These are phyloP conservation scores for Amoeboaphelidium protococcarum DNA, from an alignment of 371 early-diverging fungal species.

Conservation along the genomic window DNA sequence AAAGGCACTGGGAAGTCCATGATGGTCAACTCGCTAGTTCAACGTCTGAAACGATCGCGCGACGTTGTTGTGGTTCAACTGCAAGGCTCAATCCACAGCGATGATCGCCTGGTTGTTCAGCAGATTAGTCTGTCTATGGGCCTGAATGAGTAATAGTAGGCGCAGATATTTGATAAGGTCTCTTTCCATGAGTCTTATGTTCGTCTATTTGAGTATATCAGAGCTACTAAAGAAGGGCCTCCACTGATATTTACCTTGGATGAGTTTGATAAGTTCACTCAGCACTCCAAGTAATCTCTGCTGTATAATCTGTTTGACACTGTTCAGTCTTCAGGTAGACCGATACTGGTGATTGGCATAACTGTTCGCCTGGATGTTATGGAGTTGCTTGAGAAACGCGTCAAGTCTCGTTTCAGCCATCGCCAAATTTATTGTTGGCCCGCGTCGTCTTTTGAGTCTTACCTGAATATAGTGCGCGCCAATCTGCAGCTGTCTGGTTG, in stretches of 20 bases:
- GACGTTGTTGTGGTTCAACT: slow-evolving; percentile 38
- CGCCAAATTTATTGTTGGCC: slow-evolving; percentile 41
- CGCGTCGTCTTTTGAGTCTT: too few relatives aligned
- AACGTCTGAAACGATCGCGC: too few relatives aligned
- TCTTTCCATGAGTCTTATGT: slow-evolving; percentile 50
- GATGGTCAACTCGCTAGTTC: too few relatives aligned
- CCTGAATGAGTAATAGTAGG: slow-evolving; percentile 8
- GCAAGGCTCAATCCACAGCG: slow-evolving; percentile 51
- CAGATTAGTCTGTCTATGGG: slow-evolving; percentile 53
- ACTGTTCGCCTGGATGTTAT: slow-evolving; percentile 58
- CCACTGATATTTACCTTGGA: slow-evolving; percentile 64
- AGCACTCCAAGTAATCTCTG: slow-evolving; percentile 60
- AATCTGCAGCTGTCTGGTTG: too few relatives aligned
- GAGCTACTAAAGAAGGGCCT: slow-evolving; percentile 52
- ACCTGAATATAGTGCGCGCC: too few relatives aligned
- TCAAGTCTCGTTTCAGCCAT: slow-evolving; percentile 79
- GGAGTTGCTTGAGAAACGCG: slow-evolving; percentile 66
- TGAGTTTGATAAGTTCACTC: slow-evolving; percentile 65
- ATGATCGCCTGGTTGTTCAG: slow-evolving; percentile 44
- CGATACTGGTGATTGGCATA: slow-evolving; percentile 59
- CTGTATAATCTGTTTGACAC: slow-evolving; percentile 78
- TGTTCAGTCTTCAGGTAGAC: slow-evolving; percentile 49
- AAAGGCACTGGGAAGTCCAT: too few relatives aligned
- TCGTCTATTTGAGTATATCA: slow-evolving; percentile 69
- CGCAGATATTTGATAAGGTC: slow-evolving; percentile 10